phyloP scores from a whole-genome alignment of 1,284 basidiomycete genomes.

The Rhodofomes roseus region DNA sequence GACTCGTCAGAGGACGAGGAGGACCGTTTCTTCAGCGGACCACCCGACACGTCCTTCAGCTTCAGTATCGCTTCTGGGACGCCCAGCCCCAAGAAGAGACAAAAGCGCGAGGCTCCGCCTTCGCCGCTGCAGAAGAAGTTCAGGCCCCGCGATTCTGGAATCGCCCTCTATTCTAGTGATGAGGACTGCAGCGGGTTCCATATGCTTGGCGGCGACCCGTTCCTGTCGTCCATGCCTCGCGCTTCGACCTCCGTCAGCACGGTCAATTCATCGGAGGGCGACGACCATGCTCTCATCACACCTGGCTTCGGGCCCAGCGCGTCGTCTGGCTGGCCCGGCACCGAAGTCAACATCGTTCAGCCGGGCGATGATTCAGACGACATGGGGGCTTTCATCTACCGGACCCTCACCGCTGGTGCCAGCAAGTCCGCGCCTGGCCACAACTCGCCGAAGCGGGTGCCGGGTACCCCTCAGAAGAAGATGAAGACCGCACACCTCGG shows the following conservation, averaged over 20 bases:
- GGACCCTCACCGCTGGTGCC: conserved; percentile 59
- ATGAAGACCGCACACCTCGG: conserved; percentile 55
- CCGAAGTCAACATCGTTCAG: conserved; percentile 36
- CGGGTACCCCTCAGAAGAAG: conserved; percentile 78
- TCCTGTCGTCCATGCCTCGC: conserved; percentile 40
- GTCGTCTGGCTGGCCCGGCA: conserved; percentile 58
- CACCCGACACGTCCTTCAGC: conserved; percentile 45
- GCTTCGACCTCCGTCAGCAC: conserved; percentile 61
- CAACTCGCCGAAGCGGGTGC: conserved; percentile 56
- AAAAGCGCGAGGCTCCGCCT: conserved; percentile 25
- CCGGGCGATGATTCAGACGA: conserved; percentile 35
- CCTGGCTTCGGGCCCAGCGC: conserved; percentile 53
- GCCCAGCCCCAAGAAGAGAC: conserved; percentile 53
- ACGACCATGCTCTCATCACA: conserved; percentile 60
- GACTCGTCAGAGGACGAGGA: conserved; percentile 40
- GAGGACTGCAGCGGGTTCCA: conserved; percentile 27
- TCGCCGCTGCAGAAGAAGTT: conserved; percentile 59
- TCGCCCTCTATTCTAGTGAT: conserved; percentile 60
- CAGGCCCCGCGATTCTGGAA: conserved; percentile 64
- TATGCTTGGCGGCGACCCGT: conserved; percentile 18
- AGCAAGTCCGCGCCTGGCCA: conserved; percentile 41
- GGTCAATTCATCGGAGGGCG: conserved; percentile 46
- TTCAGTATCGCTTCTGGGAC: conserved; percentile 52
- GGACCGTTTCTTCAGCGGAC: conserved; percentile 49
- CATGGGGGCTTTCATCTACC: conserved; percentile 68